Conservation (phyloP, 2,329 filamentous ascomycete genomes). For the Colletotrichum truncatum region DNA sequence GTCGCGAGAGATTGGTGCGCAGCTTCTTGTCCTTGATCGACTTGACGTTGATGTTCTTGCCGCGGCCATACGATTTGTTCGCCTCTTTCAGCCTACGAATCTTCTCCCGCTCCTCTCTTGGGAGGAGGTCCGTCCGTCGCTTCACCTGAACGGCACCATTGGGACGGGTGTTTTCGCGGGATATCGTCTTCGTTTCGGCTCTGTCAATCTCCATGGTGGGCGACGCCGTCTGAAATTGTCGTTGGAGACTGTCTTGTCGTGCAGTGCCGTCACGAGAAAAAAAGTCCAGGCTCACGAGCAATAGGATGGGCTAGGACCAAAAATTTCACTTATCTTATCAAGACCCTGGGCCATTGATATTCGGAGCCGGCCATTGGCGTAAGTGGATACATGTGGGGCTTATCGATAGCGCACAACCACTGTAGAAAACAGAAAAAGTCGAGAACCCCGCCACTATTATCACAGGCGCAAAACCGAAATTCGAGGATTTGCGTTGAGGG, state of each 20-base stretch:
- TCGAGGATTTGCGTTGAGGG: background rate
- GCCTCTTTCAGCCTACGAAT: conserved; percentile 67
- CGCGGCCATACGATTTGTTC: conserved; percentile 84
- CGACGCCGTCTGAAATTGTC: background rate
- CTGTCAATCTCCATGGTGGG: conserved; percentile 46
- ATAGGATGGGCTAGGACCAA: background rate
- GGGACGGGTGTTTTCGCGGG: conserved; percentile 46
- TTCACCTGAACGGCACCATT: conserved; percentile 64
- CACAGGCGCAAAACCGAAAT: conserved; percentile 16
- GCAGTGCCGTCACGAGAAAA: background rate
- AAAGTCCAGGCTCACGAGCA: conserved; percentile 6
- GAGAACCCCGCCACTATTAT: conserved; percentile 21
- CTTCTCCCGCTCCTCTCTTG: conserved; percentile 61
- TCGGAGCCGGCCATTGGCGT: conserved; percentile 38
- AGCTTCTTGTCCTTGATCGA: conserved; percentile 90
- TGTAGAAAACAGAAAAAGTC: background rate
- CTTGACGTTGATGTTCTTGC: conserved; percentile 76
- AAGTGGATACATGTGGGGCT: conserved; percentile 3
- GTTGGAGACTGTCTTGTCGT: background rate
- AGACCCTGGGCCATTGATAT: conserved; percentile 33
- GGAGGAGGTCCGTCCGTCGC: conserved; percentile 60
- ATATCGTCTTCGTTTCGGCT: conserved; percentile 44
- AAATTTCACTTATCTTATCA: conserved; percentile 27
- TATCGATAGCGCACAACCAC: conserved; percentile 49
- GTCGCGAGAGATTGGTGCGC: conserved; percentile 77